Evolutionary conservation across 129 eudicot genomes (phyloP), one percentile per base, ranked within the genome.

Genomic region (Pittosporum tobira): DNA sequence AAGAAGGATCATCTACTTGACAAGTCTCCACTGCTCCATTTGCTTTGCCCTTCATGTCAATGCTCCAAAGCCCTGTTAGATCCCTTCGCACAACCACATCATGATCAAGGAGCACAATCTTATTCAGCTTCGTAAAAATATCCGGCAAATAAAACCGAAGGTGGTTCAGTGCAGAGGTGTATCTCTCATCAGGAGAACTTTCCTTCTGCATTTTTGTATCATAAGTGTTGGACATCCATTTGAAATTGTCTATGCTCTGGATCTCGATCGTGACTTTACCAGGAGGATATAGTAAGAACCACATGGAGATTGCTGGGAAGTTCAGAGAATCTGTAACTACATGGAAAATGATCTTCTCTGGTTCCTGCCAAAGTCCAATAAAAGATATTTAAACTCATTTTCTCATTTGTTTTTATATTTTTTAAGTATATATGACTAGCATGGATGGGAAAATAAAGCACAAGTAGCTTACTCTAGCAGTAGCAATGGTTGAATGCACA

Each of bases 1-100:
- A 82, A 0, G 88, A 90, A 63, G 93, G 87, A 43, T 84, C 77
- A 1, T 77, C 80, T 64, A 65, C 77, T 63, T 63, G 81, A 68
- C 96, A 93, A 51, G 86, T 93, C 59, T 72, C 73, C 65, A 87
- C 94, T 2, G 96, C 99, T 64, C 88, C 99, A 57, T 87, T 93
- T 24, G 80, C 94, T 73, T 84, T 93, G 14, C 88, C 96, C 72
- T 65, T 71, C 94, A 87, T 77, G 65, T 74, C 64, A 47, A 81
- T 68, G 38, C 36, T 60, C 88, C 91, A 93, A 57, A 93, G 91
- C n/a, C 37, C 55, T 26, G 86, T 65, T 43, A 93, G 61, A 75
- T 93, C 99, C 67, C 66, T 87, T 77, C 63, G 94, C n/a, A 93
- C 94, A 60, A 93, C 83, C 74, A 93, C 99, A 42, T 93, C 99